These are phyloP conservation scores for Paecilomyces niveus DNA, from an alignment of 2,329 filamentous ascomycete species.

Conservation along the genomic window DNA sequence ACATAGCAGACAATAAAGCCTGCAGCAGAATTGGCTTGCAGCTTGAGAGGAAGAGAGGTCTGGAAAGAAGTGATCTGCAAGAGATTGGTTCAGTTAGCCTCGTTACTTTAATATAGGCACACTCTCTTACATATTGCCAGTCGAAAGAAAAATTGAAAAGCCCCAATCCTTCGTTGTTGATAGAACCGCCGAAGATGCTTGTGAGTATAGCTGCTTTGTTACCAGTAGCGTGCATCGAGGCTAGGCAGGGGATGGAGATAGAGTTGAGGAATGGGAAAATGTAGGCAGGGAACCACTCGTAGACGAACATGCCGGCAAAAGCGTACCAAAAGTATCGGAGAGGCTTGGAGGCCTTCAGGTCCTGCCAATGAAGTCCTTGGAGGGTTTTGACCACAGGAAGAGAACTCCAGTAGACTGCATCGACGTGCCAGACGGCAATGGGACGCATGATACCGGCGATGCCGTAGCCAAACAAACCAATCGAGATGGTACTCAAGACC, in stretches of 20 bases:
- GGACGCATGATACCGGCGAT: constrained; percentile 48
- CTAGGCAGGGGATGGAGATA: constrained; percentile 49
- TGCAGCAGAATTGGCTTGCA: constrained; percentile 41
- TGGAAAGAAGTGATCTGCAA: constrained; percentile 47
- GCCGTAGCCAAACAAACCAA: constrained; percentile 51
- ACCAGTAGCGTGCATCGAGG: constrained; percentile 46
- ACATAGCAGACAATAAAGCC: constrained; percentile 46
- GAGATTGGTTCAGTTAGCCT: background rate
- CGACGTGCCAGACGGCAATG: constrained; percentile 49
- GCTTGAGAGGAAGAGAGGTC: constrained; percentile 46
- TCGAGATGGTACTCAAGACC: constrained; percentile 46
- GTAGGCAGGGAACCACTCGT: constrained; percentile 50
- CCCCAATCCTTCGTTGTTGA: constrained; percentile 48
- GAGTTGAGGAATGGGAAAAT: constrained; percentile 51
- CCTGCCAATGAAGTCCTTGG: constrained; percentile 49
- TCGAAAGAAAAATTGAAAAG: constrained; percentile 46
- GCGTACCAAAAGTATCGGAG: constrained; percentile 48
- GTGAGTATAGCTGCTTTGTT: constrained; percentile 39
- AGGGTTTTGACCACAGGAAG: constrained; percentile 48
- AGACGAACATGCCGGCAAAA: constrained; percentile 43
- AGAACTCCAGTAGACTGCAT: constrained; percentile 51
- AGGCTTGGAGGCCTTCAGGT: constrained; percentile 44
- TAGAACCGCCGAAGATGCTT: constrained; percentile 45
- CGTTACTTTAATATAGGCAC: background rate
- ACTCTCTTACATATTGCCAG: constrained; percentile 38